Evolutionary conservation across 352 stramenopile genomes (phyloP), one percentile per base, ranked within the genome.

Genomic region (Phytophthora macrochlamydospora): DNA sequence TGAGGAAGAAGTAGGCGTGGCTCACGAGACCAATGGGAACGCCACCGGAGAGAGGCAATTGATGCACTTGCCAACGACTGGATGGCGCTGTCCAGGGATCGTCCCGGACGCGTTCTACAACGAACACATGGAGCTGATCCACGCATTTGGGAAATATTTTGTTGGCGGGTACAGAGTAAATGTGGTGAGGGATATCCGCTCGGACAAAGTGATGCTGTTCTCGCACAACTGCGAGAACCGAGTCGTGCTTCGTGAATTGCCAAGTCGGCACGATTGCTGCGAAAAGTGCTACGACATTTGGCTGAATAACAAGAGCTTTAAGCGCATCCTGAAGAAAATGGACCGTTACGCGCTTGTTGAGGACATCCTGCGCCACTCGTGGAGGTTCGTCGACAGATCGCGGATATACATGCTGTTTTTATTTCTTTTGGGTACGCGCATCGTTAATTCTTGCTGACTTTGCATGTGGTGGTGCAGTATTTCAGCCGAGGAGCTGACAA

Each of bases 131-230:
- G 74, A 88, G 31, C 66, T 88, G 31, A 76, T 88, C 0, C 78
- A 87, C 48, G 79, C 79, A 1, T 91, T 91, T 71, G 77, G 76
- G 7, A 91, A 89, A 56, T 91, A 81, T 24, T 89, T 85, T 69
- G 76, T 91, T 31, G 79, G 78, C 33, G 61, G 64, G 14, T 89
- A 91, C 69, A 71, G 78, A 31, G 71, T 89, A 31, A 91, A 89
- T 56, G 71, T 87, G 31, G 79, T 91, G 56, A 69, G 79, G 28
- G 82, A 91, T 63, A 63, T 91, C 28, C 82, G 82, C 28, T 87
- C 78, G 66, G 31, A 31, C 58, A 89, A 79, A 65, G 76, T 89
- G 49, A 81, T 90, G 78, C 52, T 90, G 11, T 90, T 82, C 50
- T 85, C 79, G n/a, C 81, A 90, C 48, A 78, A 90, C 48, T 90